phyloP scores from a whole-genome alignment of 129 eudicot species.

The Calendula officinalis region DNA sequence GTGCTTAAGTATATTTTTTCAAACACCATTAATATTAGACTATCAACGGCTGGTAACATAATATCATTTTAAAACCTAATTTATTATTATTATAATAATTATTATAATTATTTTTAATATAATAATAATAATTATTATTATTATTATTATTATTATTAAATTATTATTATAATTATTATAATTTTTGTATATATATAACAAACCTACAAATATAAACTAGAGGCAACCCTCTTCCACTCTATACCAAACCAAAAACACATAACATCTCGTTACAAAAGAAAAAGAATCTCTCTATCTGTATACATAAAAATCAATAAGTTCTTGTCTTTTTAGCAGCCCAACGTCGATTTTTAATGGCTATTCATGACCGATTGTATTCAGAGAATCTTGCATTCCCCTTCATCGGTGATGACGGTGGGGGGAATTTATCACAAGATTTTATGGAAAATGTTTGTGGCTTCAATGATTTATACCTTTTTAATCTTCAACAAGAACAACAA shows the following conservation, averaged over 20 bases:
- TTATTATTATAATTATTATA: background rate
- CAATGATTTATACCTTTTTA: constrained; percentile 40
- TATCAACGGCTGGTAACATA: too few species aligned
- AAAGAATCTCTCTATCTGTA: constrained; percentile 20
- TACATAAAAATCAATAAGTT: constrained; percentile 11
- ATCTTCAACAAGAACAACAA: constrained; percentile 48
- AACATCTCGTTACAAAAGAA: constrained; percentile 24
- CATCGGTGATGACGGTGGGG: constrained; percentile 29
- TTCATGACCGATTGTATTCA: constrained; percentile 61
- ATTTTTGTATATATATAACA: background rate
- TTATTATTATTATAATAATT: too few species aligned
- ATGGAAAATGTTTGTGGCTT: constrained; percentile 44
- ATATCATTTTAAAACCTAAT: too few species aligned
- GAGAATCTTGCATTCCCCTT: constrained; percentile 53
- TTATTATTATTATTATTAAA: too few species aligned
- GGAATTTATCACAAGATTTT: constrained; percentile 39
- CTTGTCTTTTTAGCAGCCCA: constrained; percentile 1
- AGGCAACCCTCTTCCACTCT: constrained; percentile 33
- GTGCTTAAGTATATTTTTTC: too few species aligned
- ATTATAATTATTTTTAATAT: too few species aligned
- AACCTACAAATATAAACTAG: constrained; percentile 36
- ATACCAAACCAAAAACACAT: constrained; percentile 30
- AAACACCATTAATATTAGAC: too few species aligned
- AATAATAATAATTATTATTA: too few species aligned
- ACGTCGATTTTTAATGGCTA: constrained; percentile 47